phyloP scores from a whole-genome alignment of 2,329 filamentous ascomycete genomes.

The Ophiosphaerella korrae region DNA sequence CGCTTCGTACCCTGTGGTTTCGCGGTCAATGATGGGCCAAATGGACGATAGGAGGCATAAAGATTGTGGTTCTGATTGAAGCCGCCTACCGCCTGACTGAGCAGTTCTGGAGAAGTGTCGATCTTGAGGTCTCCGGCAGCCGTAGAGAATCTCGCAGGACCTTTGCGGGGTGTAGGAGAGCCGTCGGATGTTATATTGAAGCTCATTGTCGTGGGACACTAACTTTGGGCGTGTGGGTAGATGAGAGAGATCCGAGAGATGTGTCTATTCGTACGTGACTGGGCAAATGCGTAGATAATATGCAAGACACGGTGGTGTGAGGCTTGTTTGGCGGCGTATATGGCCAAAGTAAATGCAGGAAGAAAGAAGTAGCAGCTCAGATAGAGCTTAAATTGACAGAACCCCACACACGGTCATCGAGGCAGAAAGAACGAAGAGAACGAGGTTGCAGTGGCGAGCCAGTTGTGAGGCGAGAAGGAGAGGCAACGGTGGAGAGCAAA shows the following conservation, averaged over 20 bases:
- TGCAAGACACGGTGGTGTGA: conserved; percentile 36
- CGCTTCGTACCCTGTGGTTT: conserved; percentile 46
- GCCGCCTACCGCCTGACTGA: conserved; percentile 42
- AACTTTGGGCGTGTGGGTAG: conserved; percentile 29
- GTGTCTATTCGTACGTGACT: conserved; percentile 25
- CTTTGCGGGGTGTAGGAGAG: conserved; percentile 50
- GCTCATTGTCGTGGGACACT: conserved; percentile 34
- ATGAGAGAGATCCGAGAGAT: conserved; percentile 43
- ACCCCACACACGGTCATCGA: conserved; percentile 3
- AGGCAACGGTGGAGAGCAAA: conserved; percentile 10
- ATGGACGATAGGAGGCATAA: conserved; percentile 20
- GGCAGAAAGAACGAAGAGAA: conserved; percentile 28
- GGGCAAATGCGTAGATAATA: conserved; percentile 44
- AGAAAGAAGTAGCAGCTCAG: conserved; percentile 28
- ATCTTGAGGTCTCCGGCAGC: conserved; percentile 38
- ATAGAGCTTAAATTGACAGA: conserved; percentile 33
- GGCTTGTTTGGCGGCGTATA: conserved; percentile 40
- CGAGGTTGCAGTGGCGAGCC: conserved; percentile 11
- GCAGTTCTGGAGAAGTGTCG: conserved; percentile 42
- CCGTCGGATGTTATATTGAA: conserved; percentile 49
- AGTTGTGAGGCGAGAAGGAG: conserved; percentile 6
- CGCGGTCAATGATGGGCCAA: conserved; percentile 40
- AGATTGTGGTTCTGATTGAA: conserved; percentile 28
- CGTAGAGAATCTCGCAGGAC: conserved; percentile 31
- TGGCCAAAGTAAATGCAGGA: conserved; percentile 46